Base-by-base conservation (phyloP, 2,329 filamentous ascomycete species). In the Penicillium sp. region DNA sequence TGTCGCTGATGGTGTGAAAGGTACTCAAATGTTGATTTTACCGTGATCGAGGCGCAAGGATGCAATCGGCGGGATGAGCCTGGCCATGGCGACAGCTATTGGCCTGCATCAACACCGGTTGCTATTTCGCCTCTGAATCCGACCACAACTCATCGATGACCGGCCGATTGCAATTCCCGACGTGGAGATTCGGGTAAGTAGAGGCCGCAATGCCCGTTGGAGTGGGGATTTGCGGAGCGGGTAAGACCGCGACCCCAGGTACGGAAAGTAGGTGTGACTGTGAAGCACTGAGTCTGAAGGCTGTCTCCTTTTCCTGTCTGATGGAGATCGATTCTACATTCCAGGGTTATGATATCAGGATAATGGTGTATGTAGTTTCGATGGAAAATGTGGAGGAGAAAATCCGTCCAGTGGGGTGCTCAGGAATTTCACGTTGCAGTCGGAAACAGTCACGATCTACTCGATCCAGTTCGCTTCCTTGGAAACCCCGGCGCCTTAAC, bases 401-500 rank as follows among this genome's bases (percentile, higher is more conserved):
- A n/a, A 10, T 20, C 17, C 25, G 25, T 38, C 31, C 56, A 42
- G 56, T 49, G 56, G 37, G 51, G 54, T 54, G 50, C 42, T 48
- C 35, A 49, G 49, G 34, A 53, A 57, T 38, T 39, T 41, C 31
- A 51, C 55, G 58, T 54, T 53, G 58, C 38, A 47, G 39, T 5
- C n/a, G 41, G 42, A 28, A 45, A 8, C 20, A 17, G 35, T 43
- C 49, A 49, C 15, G 55, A 62, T 64, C 60, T 48, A 31, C 55
- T 60, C 22, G 54, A 57, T 62, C 57, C 37, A 54, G 52, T 42
- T 42, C 22, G 50, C 20, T 38, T 50, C 54, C 59, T 41, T 58
- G 59, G 59, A 31, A 54, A 42, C 14, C 1, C 22, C 4, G 37
- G 28, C 41, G 51, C 47, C 51, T 17, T 52, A 63, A 60, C 60